Evolutionary conservation across 2,329 filamentous ascomycete genomes (phyloP).

Genomic region (Ophiostoma pallidulum): DNA sequence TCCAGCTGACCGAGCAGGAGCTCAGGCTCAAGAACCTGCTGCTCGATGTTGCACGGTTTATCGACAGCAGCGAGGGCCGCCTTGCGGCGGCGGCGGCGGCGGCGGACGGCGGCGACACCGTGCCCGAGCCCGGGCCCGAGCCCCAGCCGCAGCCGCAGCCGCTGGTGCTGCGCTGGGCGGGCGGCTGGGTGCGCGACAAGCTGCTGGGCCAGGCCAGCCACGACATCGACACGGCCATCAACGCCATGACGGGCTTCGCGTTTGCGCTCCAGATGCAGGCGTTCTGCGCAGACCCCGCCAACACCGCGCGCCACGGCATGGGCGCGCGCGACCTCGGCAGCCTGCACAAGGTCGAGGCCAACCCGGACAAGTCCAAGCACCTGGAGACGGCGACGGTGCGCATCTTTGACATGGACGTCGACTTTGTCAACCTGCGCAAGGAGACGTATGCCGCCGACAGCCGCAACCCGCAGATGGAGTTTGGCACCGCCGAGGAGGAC

Average conservation of each 20-base stretch:
- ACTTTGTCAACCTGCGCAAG: slow-evolving; percentile 88
- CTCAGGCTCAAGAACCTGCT: slow-evolving; percentile 64
- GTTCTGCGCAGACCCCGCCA: slow-evolving; percentile 53
- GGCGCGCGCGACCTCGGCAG: slow-evolving; percentile 54
- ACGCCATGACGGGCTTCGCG: slow-evolving; percentile 69
- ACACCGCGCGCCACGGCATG: slow-evolving; percentile 52
- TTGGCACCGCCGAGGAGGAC: slow-evolving; percentile 85
- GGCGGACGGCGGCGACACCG: too few relatives aligned
- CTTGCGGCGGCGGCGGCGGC: too few relatives aligned
- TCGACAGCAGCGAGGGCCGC: slow-evolving; percentile 33
- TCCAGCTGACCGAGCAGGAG: slow-evolving; percentile 60
- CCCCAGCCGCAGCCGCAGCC: too few relatives aligned
- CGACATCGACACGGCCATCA: slow-evolving; percentile 81
- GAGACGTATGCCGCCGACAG: slow-evolving; percentile 87
- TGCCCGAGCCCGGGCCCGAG: too few relatives aligned
- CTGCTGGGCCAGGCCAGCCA: slow-evolving; percentile 62
- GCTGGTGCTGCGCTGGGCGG: slow-evolving; percentile 65
- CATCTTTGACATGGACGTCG: slow-evolving; percentile 78
- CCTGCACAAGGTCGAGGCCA: slow-evolving; percentile 80
- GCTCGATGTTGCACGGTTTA: slow-evolving; percentile 67
- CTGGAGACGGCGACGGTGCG: slow-evolving; percentile 83
- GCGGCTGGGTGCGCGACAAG: slow-evolving; percentile 83
- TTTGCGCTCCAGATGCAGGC: slow-evolving; percentile 62
- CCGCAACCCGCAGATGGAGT: slow-evolving; percentile 85
- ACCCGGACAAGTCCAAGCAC: slow-evolving; percentile 94